phyloP scores from a whole-genome alignment of 2,329 filamentous ascomycete genomes.

The Xylaria sp. region DNA sequence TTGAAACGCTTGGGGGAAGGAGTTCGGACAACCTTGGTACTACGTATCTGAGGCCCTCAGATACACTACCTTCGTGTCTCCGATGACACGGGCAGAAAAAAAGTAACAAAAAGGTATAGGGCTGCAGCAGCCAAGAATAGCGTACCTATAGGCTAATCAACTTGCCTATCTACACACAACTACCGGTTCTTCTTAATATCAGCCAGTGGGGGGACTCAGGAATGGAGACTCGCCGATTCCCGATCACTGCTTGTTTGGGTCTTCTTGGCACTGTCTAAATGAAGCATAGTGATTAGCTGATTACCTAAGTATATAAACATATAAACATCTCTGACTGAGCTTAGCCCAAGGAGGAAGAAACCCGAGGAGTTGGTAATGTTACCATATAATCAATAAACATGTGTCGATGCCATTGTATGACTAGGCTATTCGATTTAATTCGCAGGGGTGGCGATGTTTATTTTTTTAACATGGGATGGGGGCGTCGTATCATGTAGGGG shows the following conservation, averaged over 20 bases:
- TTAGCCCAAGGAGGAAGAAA: not conserved
- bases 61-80: not conserved
- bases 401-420: not conserved
- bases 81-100: not conserved
- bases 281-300: not conserved
- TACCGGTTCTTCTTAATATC: conserved; percentile 21
- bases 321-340: not conserved
- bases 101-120: not conserved
- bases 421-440: too few relatives aligned
- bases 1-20: too few relatives aligned
- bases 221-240: not conserved
- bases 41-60: not conserved
- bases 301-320: not conserved
- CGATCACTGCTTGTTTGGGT: not conserved
- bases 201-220: conserved; percentile 6
- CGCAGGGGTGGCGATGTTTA: too few relatives aligned
- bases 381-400: not conserved
- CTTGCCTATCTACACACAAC: conserved; percentile 1
- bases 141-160: conserved; percentile 23
- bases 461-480: too few relatives aligned
- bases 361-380: not conserved
- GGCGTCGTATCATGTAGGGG: too few relatives aligned
- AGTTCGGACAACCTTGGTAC: not conserved
- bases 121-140: not conserved
- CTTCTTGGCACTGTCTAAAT: conserved; percentile 19